These are phyloP conservation scores for Candida piceae DNA, from an alignment of 805 yeast species.

Conservation along the genomic window DNA sequence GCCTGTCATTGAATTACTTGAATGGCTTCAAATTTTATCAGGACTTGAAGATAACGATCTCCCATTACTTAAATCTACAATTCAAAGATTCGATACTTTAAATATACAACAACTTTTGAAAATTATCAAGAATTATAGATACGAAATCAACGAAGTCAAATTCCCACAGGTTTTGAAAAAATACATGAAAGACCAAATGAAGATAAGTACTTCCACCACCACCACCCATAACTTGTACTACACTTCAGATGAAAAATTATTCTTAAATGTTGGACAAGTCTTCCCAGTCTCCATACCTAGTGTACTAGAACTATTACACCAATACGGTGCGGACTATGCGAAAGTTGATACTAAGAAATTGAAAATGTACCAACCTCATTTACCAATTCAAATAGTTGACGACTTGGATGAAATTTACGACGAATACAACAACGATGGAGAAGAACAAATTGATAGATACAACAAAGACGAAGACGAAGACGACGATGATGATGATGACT, in stretches of 20 bases:
- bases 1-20: constrained; percentile 74
- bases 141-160: constrained; percentile 76
- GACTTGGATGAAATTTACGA: constrained; percentile 65
- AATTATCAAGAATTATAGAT: constrained; percentile 68
- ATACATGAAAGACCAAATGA: constrained; percentile 30
- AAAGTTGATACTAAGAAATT: constrained; percentile 52
- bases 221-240: constrained; percentile 16
- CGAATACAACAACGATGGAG: constrained; percentile 21
- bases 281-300: constrained; percentile 66
- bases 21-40: constrained; percentile 86
- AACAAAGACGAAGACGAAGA: too few species aligned
- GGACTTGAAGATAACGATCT: constrained; percentile 51
- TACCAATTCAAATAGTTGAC: constrained; percentile 68
- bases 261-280: constrained; percentile 48
- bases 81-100: constrained; percentile 48
- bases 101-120: constrained; percentile 68
- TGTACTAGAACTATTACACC: constrained; percentile 61
- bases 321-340: constrained; percentile 74
- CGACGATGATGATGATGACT: too few species aligned
- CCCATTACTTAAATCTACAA: constrained; percentile 53
- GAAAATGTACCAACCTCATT: constrained; percentile 58
- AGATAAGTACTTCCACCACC: neutral
- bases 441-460: constrained; percentile 11
- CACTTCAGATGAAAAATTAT: constrained; percentile 27
- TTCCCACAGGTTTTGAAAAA: constrained; percentile 49